A percentile compares a stretch with the other conserved stretches of the same genome.
These are phyloP conservation scores for Rhodocollybia butyracea DNA, from an alignment of 768 basidiomycete genomes.

Conservation along the genomic window DNA sequence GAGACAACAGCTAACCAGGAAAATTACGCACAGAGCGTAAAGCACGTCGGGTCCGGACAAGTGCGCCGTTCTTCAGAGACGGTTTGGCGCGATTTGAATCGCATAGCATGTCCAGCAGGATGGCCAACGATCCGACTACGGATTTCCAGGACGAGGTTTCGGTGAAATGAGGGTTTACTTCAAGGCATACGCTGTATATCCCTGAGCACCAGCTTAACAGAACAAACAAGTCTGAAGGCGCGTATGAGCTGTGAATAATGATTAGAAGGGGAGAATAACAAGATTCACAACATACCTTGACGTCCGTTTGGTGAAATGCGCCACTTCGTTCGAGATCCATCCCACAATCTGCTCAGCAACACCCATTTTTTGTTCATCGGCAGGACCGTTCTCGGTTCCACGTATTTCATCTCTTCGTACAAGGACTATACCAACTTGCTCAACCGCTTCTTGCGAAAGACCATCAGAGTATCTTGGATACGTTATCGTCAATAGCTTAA, in stretches of 20 bases:
- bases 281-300: constrained; percentile 46
- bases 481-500: constrained; percentile 69
- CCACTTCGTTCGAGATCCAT: constrained; percentile 72
- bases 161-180: constrained; percentile 41
- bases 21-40: constrained; percentile 54
- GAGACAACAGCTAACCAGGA: constrained; percentile 33
- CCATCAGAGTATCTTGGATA: constrained; percentile 78
- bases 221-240: constrained; percentile 61
- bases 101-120: constrained; percentile 59
- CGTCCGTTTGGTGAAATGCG: constrained; percentile 49
- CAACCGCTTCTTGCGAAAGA: constrained; percentile 67
- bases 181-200: constrained; percentile 52
- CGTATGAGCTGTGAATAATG: constrained; percentile 40
- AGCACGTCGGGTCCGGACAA: constrained; percentile 62
- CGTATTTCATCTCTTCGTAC: constrained; percentile 60
- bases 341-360: constrained; percentile 69
- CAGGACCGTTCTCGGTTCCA: constrained; percentile 34
- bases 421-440: constrained; percentile 60
- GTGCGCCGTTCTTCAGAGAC: constrained; percentile 56
- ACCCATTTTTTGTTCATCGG: constrained; percentile 47
- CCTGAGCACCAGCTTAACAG: constrained; percentile 71
- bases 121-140: constrained; percentile 55
- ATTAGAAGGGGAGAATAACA: constrained; percentile 1
- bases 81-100: constrained; percentile 50
- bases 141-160: constrained; percentile 46